These are phyloP conservation scores for Malania oleifera DNA, from an alignment of 164 flowering plant genomes.

Conservation along the genomic window DNA sequence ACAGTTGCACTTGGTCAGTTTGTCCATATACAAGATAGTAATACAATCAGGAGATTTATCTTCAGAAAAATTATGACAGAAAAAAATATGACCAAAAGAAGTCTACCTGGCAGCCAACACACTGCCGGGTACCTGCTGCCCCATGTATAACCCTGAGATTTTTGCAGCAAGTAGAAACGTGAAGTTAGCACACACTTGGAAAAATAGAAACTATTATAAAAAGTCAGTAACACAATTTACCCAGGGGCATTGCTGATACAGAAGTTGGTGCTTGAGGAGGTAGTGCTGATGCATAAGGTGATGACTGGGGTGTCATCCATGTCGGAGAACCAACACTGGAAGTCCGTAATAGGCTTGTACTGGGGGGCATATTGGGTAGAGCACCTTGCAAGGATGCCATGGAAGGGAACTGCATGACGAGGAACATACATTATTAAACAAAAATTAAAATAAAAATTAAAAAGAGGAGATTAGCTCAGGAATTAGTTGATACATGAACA, in stretches of 20 bases:
- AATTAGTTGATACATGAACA: background rate
- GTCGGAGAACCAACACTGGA: conserved; percentile 38
- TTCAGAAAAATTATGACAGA: background rate
- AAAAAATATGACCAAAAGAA: background rate
- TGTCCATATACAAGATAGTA: no score
- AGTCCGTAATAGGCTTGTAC: conserved; percentile 31
- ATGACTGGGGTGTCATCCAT: conserved; percentile 43
- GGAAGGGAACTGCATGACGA: conserved; percentile 55
- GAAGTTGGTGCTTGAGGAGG: conserved; percentile 26
- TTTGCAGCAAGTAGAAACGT: no score
- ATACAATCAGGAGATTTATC: background rate
- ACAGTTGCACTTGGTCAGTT: no score
- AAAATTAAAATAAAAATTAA: background rate
- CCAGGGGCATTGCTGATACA: conserved; percentile 33
- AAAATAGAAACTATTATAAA: background rate
- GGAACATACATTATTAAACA: conserved; percentile 11
- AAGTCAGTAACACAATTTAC: conserved; percentile 23
- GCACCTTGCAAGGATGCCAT: conserved; percentile 56
- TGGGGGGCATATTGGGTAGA: conserved; percentile 35
- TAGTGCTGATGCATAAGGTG: conserved; percentile 18
- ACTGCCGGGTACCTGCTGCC: conserved; percentile 26
- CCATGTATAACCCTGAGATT: conserved; percentile 29
- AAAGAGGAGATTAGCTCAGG: background rate
- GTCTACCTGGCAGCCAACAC: conserved; percentile 28
- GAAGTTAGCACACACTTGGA: background rate